phyloP scores from a whole-genome alignment of 73 alveolate genomes.

The Paraurostyla sp. region DNA sequence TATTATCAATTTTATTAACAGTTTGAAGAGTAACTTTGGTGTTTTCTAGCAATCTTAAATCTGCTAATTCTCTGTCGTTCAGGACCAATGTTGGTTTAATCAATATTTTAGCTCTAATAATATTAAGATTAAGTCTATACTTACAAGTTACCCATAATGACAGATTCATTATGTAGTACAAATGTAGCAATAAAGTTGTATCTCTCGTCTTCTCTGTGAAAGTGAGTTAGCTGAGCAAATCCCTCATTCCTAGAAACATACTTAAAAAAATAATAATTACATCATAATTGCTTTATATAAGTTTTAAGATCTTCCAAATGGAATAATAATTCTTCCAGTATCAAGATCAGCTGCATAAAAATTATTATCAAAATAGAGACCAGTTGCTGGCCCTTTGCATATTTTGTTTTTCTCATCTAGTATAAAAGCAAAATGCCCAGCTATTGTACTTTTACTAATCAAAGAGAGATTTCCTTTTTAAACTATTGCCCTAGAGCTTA shows the following conservation, averaged over 20 bases:
- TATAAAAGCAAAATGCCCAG: no score
- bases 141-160: background rate
- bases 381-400: slow-evolving; percentile 25
- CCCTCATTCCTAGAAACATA: background rate
- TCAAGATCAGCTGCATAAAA: no score
- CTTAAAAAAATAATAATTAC: background rate
- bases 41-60: slow-evolving; percentile 33
- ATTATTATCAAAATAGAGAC: slow-evolving; percentile 81
- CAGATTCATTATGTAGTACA: slow-evolving; percentile 1
- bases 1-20: slow-evolving; percentile 5
- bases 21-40: slow-evolving; percentile 9
- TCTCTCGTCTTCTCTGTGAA: no score
- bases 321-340: no score
- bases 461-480: no score
- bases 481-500: no score
- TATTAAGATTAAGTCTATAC: background rate
- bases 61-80: slow-evolving; percentile 12
- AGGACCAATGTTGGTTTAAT: background rate
- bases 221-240: no score
- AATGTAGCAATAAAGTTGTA: no score
- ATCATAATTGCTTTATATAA: no score
- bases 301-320: no score
- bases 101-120: slow-evolving; percentile 19
- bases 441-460: no score
- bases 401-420: no score